Evolutionary conservation across 2,329 filamentous ascomycete genomes (phyloP), one percentile per base, ranked within the genome.

Genomic region (Trichoderma guizhouense): DNA sequence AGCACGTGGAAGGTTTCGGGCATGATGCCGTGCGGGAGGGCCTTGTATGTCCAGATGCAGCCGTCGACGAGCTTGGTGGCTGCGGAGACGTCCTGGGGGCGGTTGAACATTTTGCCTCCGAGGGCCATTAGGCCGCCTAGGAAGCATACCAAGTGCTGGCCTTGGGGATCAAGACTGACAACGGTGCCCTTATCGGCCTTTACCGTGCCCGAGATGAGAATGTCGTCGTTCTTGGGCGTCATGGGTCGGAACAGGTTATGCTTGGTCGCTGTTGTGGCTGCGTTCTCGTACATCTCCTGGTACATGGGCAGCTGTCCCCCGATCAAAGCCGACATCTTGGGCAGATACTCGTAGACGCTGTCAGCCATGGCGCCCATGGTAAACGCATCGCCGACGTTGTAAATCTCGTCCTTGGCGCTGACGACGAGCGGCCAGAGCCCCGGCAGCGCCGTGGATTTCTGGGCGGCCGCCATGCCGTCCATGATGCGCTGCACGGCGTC

Each of bases 341-440:
- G 85, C 15, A 90, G 79, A 75, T 90, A 90, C 77, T 90, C 88
- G 74, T 89, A 90, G 3, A 87, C 76, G 32, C 86, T 88, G 76
- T 90, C 88, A 5, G 86, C 83, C 72, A 84, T 80, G 7, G 82
- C 86, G 26, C 87, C 87, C 9, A 89, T 80, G 0, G 85, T 85
- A 74, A 84, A 88, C n/a, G 74, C 76, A 3, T 64, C 75, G n/a
- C 82, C 81, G 6, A 66, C 66, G 47, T 82, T 75, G 47, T 84
- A 83, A 75, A 77, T 83, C 79, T 82, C 84, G 86, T 74, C 86
- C 82, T 76, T 84, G 83, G 80, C 86, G 79, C 94, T 87, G 64
- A 95, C 81, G 64, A 84, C 83, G 24, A 87, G 85, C 1, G 92
- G 92, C 91, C 91, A 96, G 82, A 95, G 85, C 2, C 93, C 93